These are phyloP conservation scores for Chamaecyparis obtusa DNA, from an alignment of 75 land plant genomes.

Conservation along the genomic window DNA sequence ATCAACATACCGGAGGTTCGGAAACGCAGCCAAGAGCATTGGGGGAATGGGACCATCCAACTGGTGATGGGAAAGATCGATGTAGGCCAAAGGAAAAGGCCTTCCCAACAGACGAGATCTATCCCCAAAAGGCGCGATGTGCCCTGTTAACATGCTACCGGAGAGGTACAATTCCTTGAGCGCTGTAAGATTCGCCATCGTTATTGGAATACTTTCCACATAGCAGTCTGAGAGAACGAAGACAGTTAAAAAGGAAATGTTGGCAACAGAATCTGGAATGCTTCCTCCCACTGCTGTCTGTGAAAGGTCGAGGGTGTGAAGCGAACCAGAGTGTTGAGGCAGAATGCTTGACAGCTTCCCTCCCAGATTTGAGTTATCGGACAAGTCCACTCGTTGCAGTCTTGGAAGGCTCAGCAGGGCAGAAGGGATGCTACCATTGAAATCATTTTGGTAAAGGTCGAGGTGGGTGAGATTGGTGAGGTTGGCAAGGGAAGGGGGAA, in stretches of 20 bases:
- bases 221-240: no score
- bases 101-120: not conserved
- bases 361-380: no score
- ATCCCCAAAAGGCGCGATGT: not conserved
- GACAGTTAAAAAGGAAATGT: not conserved
- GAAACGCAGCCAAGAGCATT: not conserved
- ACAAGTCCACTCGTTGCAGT: not conserved
- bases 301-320: not conserved
- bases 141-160: not conserved
- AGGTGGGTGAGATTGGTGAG: not conserved
- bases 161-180: not conserved
- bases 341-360: not conserved
- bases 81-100: not conserved
- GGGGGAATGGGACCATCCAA: not conserved
- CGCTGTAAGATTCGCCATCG: not conserved
- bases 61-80: not conserved
- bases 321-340: not conserved
- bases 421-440: no score
- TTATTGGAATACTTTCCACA: not conserved
- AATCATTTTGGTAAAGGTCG: accelerated
- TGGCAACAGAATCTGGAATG: not conserved
- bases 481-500: no score
- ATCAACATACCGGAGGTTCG: not conserved
- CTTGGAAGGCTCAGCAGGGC: not conserved
- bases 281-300: not conserved